phyloP scores from a whole-genome alignment of 805 yeast species.

The Wickerhamomyces chambardii region DNA sequence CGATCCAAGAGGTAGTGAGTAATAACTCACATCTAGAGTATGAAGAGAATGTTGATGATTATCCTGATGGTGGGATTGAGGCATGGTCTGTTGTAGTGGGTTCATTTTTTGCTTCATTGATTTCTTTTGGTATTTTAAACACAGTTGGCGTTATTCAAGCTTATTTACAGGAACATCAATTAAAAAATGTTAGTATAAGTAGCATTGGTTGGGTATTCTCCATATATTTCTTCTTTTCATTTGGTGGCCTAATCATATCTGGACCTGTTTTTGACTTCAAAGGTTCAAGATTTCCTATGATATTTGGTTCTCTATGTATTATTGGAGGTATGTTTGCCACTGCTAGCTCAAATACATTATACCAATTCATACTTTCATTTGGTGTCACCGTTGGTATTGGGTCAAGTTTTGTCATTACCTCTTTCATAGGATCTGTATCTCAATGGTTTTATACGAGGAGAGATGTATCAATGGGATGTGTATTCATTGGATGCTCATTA shows the following conservation, averaged over 20 bases:
- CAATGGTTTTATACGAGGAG: slow-evolving; percentile 53
- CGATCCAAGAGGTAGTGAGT: too few relatives aligned
- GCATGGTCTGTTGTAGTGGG: slow-evolving; percentile 20
- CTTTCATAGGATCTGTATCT: slow-evolving; percentile 44
- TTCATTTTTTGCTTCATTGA: slow-evolving; percentile 46
- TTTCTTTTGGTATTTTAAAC: slow-evolving; percentile 53
- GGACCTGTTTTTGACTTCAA: slow-evolving; percentile 44
- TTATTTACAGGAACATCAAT: slow-evolving; percentile 42
- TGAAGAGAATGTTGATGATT: slow-evolving; percentile 6
- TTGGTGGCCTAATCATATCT: slow-evolving; percentile 19
- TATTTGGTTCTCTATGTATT: slow-evolving; percentile 31
- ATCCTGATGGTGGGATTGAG: slow-evolving; percentile 30
- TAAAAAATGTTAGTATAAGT: slow-evolving; percentile 33
- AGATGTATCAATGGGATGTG: slow-evolving; percentile 52
- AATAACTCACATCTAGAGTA: too few relatives aligned
- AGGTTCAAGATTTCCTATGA: slow-evolving; percentile 36
- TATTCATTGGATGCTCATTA: slow-evolving; percentile 55
- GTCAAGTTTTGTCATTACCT: slow-evolving; percentile 40
- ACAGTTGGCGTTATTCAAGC: slow-evolving; percentile 58
- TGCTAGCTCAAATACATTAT: slow-evolving; percentile 37
- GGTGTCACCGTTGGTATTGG: slow-evolving; percentile 45
- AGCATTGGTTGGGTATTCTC: slow-evolving; percentile 59
- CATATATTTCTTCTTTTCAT: slow-evolving; percentile 8
- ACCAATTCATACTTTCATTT: slow-evolving; percentile 51
- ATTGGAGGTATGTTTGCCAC: slow-evolving; percentile 41